Conservation (phyloP, 23 red algal genomes). For the Rhodosorus marinus region DNA sequence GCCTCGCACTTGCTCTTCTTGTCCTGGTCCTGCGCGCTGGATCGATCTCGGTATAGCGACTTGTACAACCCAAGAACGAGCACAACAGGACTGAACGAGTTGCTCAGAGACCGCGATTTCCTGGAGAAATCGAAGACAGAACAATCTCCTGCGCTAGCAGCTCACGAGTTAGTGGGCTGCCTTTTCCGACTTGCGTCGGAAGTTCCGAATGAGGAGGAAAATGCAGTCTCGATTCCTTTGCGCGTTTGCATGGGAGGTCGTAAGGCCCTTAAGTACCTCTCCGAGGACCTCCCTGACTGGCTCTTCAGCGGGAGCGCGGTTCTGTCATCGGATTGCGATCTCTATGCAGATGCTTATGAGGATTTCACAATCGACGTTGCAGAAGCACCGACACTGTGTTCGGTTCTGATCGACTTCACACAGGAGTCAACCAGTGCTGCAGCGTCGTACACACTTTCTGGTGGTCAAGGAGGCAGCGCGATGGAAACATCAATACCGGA, state of each 20-base stretch:
- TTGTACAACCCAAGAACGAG: slow-evolving; percentile 34
- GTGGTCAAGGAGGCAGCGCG: not conserved
- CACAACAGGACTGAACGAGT: slow-evolving; percentile 22
- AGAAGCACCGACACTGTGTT: slow-evolving; percentile 21
- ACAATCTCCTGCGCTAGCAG: slow-evolving; percentile 25
- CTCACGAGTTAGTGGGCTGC: slow-evolving; percentile 13
- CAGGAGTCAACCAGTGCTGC: slow-evolving; percentile 25
- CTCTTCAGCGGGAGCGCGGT: slow-evolving; percentile 20
- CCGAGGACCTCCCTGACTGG: slow-evolving; percentile 23
- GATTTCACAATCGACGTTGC: slow-evolving; percentile 37
- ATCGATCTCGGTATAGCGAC: slow-evolving; percentile 49
- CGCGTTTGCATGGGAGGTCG: not conserved
- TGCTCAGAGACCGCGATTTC: slow-evolving; percentile 39
- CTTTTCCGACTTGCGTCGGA: slow-evolving; percentile 45
- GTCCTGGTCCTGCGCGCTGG: slow-evolving; percentile 43
- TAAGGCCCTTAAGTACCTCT: slow-evolving; percentile 9
- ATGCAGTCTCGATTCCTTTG: slow-evolving; percentile 1
- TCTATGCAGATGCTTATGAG: slow-evolving; percentile 57
- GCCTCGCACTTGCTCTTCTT: slow-evolving; percentile 10
- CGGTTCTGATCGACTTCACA: slow-evolving; percentile 17
- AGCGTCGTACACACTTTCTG: not conserved
- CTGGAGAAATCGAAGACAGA: slow-evolving; percentile 15
- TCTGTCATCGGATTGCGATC: slow-evolving; percentile 22
- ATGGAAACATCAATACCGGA: not conserved
- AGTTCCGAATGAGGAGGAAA: slow-evolving; percentile 23